A percentile compares a stretch with the other conserved stretches of the same genome.
These are phyloP conservation scores for Dendrobium huoshanense DNA, from an alignment of 106 monocot species.

Conservation along the genomic window DNA sequence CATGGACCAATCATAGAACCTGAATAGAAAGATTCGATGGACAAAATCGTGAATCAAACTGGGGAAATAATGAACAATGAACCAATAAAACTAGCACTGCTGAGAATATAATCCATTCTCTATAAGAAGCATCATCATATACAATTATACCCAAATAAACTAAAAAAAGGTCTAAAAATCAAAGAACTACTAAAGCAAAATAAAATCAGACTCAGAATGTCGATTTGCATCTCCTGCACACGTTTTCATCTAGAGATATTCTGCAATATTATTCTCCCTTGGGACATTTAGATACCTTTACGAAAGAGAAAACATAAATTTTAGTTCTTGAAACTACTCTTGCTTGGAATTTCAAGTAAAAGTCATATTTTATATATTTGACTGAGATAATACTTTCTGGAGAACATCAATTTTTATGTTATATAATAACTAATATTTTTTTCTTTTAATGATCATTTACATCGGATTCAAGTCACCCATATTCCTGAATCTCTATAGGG, in stretches of 20 bases:
- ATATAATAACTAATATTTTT: background rate
- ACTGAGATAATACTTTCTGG: background rate
- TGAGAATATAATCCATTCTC: too few relatives aligned
- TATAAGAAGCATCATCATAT: too few relatives aligned
- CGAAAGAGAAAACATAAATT: background rate
- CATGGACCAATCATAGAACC: too few relatives aligned
- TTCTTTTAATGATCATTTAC: background rate
- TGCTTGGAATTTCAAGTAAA: background rate
- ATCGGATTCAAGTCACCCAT: background rate
- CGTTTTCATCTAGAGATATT: background rate
- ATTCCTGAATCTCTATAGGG: conserved; percentile 36
- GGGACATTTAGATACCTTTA: background rate
- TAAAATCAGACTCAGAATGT: too few relatives aligned
- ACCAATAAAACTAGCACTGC: too few relatives aligned
- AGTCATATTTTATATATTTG: background rate
- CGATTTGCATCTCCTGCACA: too few relatives aligned
- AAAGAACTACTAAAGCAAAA: too few relatives aligned
- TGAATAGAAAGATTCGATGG: too few relatives aligned
- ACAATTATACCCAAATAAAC: too few relatives aligned
- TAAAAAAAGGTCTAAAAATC: too few relatives aligned
- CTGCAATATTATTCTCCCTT: background rate
- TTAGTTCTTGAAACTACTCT: background rate
- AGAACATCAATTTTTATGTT: background rate
- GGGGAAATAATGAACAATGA: too few relatives aligned
- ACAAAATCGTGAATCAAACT: too few relatives aligned